phyloP scores from a whole-genome alignment of 306 rosid genomes.

The Mimosa bimucronata region DNA sequence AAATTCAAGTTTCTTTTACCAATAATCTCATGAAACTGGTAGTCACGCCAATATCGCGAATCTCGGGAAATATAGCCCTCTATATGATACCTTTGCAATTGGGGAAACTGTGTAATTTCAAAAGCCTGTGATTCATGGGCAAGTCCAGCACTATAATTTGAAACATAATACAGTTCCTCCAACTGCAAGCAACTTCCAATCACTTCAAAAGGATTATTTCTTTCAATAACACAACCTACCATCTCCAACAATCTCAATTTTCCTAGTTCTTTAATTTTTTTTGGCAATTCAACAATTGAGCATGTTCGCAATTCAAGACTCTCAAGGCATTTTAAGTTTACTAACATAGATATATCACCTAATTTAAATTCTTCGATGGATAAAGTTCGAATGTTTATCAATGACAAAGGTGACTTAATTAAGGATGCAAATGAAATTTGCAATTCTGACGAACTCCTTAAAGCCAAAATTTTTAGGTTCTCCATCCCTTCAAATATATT shows the following conservation, averaged over 20 bases:
- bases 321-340: background rate
- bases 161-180: constrained; percentile 26
- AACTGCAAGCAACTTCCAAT: constrained; percentile 11
- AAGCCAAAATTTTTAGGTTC: background rate
- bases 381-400: background rate
- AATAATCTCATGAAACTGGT: too few species aligned
- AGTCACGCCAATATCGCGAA: too few species aligned
- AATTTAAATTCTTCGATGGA: accelerated
- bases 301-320: background rate
- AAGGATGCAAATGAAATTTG: background rate
- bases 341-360: constrained; percentile 22
- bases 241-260: constrained; percentile 37
- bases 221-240: background rate
- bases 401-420: background rate
- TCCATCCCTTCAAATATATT: background rate
- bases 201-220: constrained; percentile 26
- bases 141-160: accelerated
- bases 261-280: background rate
- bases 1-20: too few species aligned
- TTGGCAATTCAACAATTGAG: constrained; percentile 34
- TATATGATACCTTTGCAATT: constrained; percentile 31
- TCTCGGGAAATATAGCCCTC: too few species aligned
- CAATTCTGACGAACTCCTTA: background rate
- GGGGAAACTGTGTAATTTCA: background rate
- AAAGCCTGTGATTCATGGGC: background rate